These are phyloP conservation scores for Zygoascus tannicola DNA, from an alignment of 805 yeast species.

Conservation along the genomic window DNA sequence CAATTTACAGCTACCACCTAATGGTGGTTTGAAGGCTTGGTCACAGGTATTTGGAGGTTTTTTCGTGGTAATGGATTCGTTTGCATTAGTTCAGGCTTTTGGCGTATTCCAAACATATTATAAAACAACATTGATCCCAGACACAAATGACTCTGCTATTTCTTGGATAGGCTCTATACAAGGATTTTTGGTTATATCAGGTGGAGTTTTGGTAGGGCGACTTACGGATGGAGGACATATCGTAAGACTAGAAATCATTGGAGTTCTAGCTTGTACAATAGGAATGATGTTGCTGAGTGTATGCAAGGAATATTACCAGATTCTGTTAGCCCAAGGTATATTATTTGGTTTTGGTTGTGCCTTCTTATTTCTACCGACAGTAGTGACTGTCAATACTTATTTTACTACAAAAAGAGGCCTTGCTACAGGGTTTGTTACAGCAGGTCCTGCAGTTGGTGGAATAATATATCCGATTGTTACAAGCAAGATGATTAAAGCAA, in stretches of 20 bases:
- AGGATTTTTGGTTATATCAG: conserved; percentile 18
- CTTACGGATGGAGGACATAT: conserved; percentile 22
- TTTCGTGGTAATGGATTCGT: conserved; percentile 14
- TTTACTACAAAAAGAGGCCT: conserved; percentile 34
- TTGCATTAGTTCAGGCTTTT: conserved; percentile 18
- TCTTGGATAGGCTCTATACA: conserved; percentile 28
- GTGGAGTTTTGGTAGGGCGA: conserved; percentile 22
- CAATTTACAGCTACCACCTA: too few relatives aligned
- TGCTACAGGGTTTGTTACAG: conserved; percentile 36
- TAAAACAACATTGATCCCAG: conserved; percentile 15
- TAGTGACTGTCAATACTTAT: conserved; percentile 37
- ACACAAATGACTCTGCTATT: conserved; percentile 20
- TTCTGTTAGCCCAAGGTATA: conserved; percentile 42
- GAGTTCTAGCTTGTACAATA: conserved; percentile 16
- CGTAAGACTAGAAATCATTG: conserved; percentile 15
- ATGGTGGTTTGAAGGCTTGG: conserved; percentile 21
- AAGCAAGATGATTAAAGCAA: conserved; percentile 30
- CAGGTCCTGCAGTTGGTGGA: conserved; percentile 44
- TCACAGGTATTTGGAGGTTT: conserved; percentile 14
- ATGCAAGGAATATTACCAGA: conserved; percentile 37
- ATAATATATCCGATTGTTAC: conserved; percentile 39
- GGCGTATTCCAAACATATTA: conserved; percentile 25
- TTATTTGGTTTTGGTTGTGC: conserved; percentile 38
- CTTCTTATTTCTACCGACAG: conserved; percentile 34
- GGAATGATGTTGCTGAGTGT: conserved; percentile 24